These are phyloP conservation scores for Aspergillus sparsus DNA, from an alignment of 495 filamentous ascomycete genomes.

Conservation along the genomic window DNA sequence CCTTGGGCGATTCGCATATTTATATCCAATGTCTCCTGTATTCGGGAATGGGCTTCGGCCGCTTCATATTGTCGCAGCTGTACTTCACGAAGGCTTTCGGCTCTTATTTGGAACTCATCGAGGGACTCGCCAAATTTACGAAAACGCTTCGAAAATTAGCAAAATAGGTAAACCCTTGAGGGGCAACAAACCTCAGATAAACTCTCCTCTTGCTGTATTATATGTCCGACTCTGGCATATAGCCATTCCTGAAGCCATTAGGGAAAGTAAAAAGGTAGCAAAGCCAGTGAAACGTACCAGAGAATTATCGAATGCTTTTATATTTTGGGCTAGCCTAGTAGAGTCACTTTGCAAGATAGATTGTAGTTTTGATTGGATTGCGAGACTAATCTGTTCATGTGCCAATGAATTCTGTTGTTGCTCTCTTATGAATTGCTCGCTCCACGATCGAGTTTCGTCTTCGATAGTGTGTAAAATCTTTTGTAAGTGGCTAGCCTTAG, in stretches of 20 bases:
- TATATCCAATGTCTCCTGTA: conserved; percentile 37
- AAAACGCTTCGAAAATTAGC: conserved; percentile 39
- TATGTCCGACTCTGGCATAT: conserved; percentile 27
- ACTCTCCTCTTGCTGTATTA: conserved; percentile 36
- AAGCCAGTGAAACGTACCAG: conserved; percentile 26
- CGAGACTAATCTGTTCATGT: conserved; percentile 35
- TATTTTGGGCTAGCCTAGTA: conserved; percentile 27
- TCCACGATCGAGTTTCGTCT: conserved; percentile 34
- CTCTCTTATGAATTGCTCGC: conserved; percentile 25
- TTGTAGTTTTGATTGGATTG: conserved; percentile 30
- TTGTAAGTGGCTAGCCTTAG: conserved; percentile 34
- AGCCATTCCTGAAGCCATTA: conserved; percentile 36
- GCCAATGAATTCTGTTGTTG: conserved; percentile 30
- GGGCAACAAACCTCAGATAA: conserved; percentile 36
- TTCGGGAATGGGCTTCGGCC: conserved; percentile 33
- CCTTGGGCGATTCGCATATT: conserved; percentile 40
- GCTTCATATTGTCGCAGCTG: conserved; percentile 43
- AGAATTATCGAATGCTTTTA: conserved; percentile 36
- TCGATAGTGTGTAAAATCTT: conserved; percentile 33
- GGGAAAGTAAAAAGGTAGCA: not conserved
- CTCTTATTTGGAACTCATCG: conserved; percentile 36
- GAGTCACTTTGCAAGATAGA: conserved; percentile 32
- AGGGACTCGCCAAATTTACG: conserved; percentile 38
- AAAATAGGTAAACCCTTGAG: not conserved
- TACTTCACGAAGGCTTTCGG: conserved; percentile 36